Evolutionary conservation across 805 yeast species (phyloP), one percentile per base, ranked within the genome.

Genomic region (Blastobotrys peoriensis): DNA sequence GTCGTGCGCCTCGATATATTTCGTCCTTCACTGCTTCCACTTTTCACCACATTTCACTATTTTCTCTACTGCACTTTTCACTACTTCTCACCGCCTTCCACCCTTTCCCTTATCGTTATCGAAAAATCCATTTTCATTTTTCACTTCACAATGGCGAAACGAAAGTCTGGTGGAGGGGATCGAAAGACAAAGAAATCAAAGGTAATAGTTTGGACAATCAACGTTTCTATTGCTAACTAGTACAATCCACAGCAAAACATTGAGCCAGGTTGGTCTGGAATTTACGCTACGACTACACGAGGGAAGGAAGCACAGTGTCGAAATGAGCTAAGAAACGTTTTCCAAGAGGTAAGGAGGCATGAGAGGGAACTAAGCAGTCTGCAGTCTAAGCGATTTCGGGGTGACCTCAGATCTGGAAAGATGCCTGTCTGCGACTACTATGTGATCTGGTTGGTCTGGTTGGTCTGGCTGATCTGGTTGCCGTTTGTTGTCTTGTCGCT

Each of bases 231-330:
- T 22, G 23, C 36, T 28, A 27, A 28, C 10, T 10, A 21, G 33
- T 36, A 38, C 23, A 20, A 35, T 35, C 33, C 16, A 5, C 23
- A 36, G 15, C 48, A 50, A 36, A 48, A 51, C 43, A 63, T 89
- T 16, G 96, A 89, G 56, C 95, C 96, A 0, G 83, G 83, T 33
- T 84, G 93, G 44, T 68, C 81, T 33, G 98, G 98, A 0, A 72
- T 93, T 0, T 93, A 85, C 63, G 95, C 88, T 9, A 85, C 98
- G 0, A 91, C 97, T 63, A 76, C 79, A 40, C 73, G 96, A 54
- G 83, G 83, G 33, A 79, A 81, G 47, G 98, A 93, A 61, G 73
- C 73, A 43, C 79, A 75, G 43, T 86, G 94, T 48, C 74, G 82
- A n/a, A 78, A 78, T 50, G 97, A 88, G 60, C 65, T 88, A 54